Percentiles rank a stretch among this genome's conserved stretches.
Conservation (phyloP, 2,329 filamentous ascomycete species). For the Aquanectria penicillioides region DNA sequence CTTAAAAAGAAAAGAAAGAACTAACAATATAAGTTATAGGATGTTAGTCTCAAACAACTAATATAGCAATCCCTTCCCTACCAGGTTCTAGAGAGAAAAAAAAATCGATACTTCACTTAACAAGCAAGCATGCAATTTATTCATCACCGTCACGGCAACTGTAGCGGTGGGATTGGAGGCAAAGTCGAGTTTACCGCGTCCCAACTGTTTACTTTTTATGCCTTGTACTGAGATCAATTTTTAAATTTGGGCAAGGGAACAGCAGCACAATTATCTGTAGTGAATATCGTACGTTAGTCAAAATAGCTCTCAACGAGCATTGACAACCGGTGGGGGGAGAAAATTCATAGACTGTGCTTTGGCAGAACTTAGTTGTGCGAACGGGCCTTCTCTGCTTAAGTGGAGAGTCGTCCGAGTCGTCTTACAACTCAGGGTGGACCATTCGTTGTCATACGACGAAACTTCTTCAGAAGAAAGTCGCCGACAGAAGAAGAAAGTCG, state of each 20-base stretch:
- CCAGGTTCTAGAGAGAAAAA: too few species aligned
- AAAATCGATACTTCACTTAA: too few species aligned
- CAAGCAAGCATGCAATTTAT: too few species aligned
- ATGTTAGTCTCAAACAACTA: too few species aligned
- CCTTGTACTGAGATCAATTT: too few species aligned
- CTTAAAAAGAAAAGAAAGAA: too few species aligned
- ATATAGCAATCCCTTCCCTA: too few species aligned
- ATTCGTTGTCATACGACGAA: slow-evolving; percentile 3
- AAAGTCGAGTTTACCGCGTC: too few species aligned
- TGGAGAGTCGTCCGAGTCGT: slow-evolving; percentile 5
- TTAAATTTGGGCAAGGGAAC: background rate
- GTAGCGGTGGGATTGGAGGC: background rate
- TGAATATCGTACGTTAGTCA: background rate
- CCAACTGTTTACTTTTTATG: too few species aligned
- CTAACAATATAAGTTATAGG: too few species aligned
- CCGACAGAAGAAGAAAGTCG: background rate
- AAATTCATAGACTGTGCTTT: background rate
- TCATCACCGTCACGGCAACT: too few species aligned
- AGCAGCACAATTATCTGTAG: background rate
- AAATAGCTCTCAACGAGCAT: background rate
- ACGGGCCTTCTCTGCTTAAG: slow-evolving; percentile 8
- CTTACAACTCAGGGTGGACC: background rate
- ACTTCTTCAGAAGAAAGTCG: background rate
- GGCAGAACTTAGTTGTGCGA: background rate
- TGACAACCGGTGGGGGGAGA: background rate